Base-by-base conservation (phyloP, 192 early-diverging fungal genomes). In the Rhizoclosmatium globosum region DNA sequence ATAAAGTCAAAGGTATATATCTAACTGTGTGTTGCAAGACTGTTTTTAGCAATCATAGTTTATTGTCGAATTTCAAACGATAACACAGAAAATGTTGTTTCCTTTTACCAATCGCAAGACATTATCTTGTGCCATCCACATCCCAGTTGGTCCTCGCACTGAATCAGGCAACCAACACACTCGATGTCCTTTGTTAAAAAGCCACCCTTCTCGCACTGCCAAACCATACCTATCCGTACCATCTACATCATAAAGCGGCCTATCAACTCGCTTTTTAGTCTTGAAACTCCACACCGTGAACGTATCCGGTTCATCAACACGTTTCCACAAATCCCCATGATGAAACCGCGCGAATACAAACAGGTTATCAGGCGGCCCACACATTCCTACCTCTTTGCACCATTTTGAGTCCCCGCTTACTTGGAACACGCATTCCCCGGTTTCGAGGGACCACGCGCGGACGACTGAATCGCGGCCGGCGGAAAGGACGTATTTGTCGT, bases 401-500 rank as follows among this genome's bases (percentile, higher is more conserved):
- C 53, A 31, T 31, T 31, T 31, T 31, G 31, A 9, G 53, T n/a
- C 11, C 11, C 53, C 53, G 53, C 53, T 56, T 56, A n/a, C 53
- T 15, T 56, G 11, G 53, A 56, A 9, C 53, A 56, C 53, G 19
- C 53, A 56, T 56, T 56, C 53, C 31, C 31, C 31, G 31, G 31
- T 31, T 31, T 31, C 31, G 31, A 31, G 31, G 31, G 56, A 17
- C 73, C 73, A 74, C 6, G 68, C 31, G 21, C 68, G 67, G 71
- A 77, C 64, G 42, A 69, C 41, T n/a, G 43, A 71, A 46, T 77
- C 75, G 19, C 17, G 42, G 67, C 69, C 11, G 1, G 72, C 69
- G 1, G 75, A 77, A 0, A 77, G 23, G 0, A 77, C 23, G n/a
- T 13, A 39, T 17, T 77, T 19, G 31, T 31, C 45, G 50, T 77